Percentiles rank a stretch among this genome's conserved stretches.
Conservation (phyloP, 169 alveolate species). For the Hepatocystis sp. region DNA sequence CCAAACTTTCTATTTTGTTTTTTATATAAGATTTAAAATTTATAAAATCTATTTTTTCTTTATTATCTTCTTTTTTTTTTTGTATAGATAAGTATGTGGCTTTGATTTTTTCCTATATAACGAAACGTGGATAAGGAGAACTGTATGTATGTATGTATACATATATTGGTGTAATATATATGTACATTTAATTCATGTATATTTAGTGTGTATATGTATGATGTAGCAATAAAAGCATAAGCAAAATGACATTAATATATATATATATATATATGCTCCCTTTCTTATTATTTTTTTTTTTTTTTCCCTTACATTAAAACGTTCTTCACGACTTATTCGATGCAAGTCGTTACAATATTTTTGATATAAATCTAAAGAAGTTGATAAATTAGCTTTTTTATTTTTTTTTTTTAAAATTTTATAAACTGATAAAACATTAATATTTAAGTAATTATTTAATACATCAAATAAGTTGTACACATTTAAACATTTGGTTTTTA, state of each 20-base stretch:
- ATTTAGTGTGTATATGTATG: not conserved
- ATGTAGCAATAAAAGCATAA: no score
- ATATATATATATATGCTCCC: constrained; percentile 1
- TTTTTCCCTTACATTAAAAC: constrained; percentile 37
- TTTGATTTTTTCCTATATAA: constrained; percentile 36
- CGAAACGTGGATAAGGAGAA: no score
- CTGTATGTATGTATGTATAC: no score
- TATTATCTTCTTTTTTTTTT: constrained; percentile 44
- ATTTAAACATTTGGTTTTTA: constrained; percentile 83
- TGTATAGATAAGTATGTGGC: constrained; percentile 44
- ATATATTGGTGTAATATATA: not conserved
- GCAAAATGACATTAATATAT: not conserved
- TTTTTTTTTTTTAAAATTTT: constrained; percentile 88
- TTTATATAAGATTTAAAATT: constrained; percentile 54
- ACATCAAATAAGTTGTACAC: constrained; percentile 88
- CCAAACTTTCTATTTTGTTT: constrained; percentile 41
- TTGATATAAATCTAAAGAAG: constrained; percentile 79
- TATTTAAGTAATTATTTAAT: constrained; percentile 82
- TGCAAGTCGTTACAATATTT: constrained; percentile 78
- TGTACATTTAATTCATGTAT: not conserved
- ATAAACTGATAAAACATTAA: constrained; percentile 87
- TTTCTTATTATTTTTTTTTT: constrained; percentile 1
- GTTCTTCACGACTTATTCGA: constrained; percentile 74
- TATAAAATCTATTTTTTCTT: constrained; percentile 36
- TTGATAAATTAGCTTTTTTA: constrained; percentile 79